Conservation (phyloP, 306 rosid genomes). For the Inga laurina region DNA sequence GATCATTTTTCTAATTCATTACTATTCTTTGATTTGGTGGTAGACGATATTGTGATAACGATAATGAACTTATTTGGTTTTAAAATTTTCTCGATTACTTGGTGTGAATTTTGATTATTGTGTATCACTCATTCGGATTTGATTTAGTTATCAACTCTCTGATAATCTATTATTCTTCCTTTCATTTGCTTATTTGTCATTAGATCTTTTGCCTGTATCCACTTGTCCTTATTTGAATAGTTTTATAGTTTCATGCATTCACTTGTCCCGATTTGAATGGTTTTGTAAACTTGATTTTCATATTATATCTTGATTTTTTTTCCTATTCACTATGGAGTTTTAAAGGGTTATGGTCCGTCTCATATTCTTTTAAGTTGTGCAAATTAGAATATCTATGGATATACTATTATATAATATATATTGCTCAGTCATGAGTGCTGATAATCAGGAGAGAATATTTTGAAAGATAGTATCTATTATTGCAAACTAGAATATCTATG, state of each 20-base stretch:
- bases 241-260: background rate
- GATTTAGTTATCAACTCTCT: background rate
- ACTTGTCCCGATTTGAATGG: constrained; percentile 25
- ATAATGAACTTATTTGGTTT: constrained; percentile 28
- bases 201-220: constrained; percentile 22
- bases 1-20: constrained; percentile 19
- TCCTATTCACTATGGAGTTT: too few species aligned
- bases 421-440: too few species aligned
- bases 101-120: constrained; percentile 40
- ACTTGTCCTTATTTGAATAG: constrained; percentile 26
- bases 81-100: constrained; percentile 8
- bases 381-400: too few species aligned
- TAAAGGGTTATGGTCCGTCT: too few species aligned
- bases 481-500: too few species aligned
- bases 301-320: too few species aligned
- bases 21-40: constrained; percentile 31
- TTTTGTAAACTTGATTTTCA: background rate
- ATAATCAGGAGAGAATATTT: too few species aligned
- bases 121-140: constrained; percentile 1
- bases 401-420: too few species aligned
- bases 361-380: too few species aligned
- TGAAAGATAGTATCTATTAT: too few species aligned
- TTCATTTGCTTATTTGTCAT: constrained; percentile 6
- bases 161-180: background rate
- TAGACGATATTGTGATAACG: background rate